These are phyloP conservation scores for Naganishia antarctica DNA, from an alignment of 768 basidiomycete species.

Conservation along the genomic window DNA sequence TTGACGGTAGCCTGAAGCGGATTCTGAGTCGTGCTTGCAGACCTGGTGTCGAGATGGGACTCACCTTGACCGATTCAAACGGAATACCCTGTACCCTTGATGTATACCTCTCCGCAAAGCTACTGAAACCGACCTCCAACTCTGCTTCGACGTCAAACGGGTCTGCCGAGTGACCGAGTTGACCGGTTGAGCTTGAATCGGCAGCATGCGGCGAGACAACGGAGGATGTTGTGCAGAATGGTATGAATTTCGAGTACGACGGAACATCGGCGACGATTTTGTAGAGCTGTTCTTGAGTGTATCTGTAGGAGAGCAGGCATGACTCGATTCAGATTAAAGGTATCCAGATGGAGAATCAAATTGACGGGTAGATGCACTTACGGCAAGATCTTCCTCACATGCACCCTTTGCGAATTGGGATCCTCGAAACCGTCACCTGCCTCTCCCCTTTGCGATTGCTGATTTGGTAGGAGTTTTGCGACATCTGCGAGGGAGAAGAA, in stretches of 20 bases:
- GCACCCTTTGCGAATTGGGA: constrained; percentile 61
- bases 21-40: not conserved
- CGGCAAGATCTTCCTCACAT: constrained; percentile 83
- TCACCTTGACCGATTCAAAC: constrained; percentile 70
- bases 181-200: not conserved
- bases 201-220: constrained; percentile 15
- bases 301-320: constrained; percentile 54
- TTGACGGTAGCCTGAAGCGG: constrained; percentile 40
- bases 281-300: constrained; percentile 72
- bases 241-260: constrained; percentile 79
- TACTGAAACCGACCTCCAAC: constrained; percentile 79
- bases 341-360: not conserved
- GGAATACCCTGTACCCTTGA: constrained; percentile 78
- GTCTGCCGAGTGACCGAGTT: constrained; percentile 35
- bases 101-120: constrained; percentile 79
- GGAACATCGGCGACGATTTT: constrained; percentile 78
- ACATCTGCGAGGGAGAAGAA: constrained; percentile 44
- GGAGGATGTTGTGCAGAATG: constrained; percentile 61
- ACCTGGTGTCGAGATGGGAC: not conserved
- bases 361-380: constrained; percentile 52
- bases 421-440: constrained; percentile 36
- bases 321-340: not conserved
- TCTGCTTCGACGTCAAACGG: constrained; percentile 69
- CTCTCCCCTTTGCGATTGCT: not conserved
- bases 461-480: constrained; percentile 34